phyloP scores from a whole-genome alignment of 192 early-diverging fungal species.

The Piromyces sp. region DNA sequence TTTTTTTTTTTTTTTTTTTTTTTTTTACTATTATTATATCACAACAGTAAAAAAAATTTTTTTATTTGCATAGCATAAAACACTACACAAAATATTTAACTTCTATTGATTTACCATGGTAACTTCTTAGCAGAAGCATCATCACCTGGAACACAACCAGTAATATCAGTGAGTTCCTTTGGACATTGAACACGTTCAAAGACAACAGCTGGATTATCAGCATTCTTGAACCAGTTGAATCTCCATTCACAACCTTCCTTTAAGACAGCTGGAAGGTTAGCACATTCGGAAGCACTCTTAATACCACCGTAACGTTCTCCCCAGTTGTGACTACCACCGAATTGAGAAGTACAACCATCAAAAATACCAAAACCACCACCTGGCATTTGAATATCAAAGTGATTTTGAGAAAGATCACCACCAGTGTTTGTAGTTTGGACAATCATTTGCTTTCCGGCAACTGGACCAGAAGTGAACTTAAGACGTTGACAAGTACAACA shows the following conservation, averaged over 20 bases:
- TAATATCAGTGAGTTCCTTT: not conserved
- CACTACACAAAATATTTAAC: too few species aligned
- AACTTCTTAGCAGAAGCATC: not conserved
- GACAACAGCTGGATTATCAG: not conserved
- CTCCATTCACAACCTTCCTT: not conserved
- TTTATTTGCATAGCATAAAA: too few species aligned
- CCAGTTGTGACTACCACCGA: slow-evolving; percentile 1
- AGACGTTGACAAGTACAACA: not conserved
- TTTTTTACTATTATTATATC: too few species aligned
- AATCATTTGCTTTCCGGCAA: not conserved
- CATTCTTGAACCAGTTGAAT: slow-evolving; percentile 5
- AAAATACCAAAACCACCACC: slow-evolving; percentile 6
- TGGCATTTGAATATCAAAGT: slow-evolving; percentile 4
- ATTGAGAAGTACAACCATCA: slow-evolving; percentile 3
- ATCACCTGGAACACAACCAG: not conserved
- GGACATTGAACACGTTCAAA: slow-evolving; percentile 1
- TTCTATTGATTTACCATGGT: too few species aligned
- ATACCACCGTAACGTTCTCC: slow-evolving; percentile 3
- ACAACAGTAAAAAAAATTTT: too few species aligned
- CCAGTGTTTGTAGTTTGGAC: slow-evolving; percentile 4
- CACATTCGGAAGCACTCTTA: not conserved
- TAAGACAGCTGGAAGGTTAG: not conserved
- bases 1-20: too few species aligned
- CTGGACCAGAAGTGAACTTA: slow-evolving; percentile 2
- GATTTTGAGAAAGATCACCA: not conserved